Conservation (phyloP, 768 basidiomycete genomes). For the Suillus variegatus region DNA sequence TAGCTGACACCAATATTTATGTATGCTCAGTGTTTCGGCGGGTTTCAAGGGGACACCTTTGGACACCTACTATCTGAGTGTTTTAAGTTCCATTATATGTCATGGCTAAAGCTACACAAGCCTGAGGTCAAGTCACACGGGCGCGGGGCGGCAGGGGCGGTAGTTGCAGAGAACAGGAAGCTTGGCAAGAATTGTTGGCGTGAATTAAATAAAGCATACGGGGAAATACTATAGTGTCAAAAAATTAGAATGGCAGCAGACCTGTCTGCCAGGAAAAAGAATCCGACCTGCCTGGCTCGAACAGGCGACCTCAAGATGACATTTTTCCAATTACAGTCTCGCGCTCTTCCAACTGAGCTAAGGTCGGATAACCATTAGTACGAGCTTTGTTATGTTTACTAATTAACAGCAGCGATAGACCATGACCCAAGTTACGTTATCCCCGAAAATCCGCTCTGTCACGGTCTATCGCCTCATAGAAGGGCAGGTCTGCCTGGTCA, state of each 20-base stretch:
- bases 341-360: conserved; percentile 57
- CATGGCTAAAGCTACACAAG: background rate
- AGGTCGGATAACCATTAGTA: conserved; percentile 29
- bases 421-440: too few species aligned
- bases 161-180: background rate
- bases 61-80: background rate
- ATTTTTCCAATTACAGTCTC: conserved; percentile 43
- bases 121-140: background rate
- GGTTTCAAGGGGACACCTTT: background rate
- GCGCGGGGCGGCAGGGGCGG: too few species aligned
- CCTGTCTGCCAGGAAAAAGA: conserved; percentile 10
- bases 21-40: background rate
- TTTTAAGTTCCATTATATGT: background rate
- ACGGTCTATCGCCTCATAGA: too few species aligned
- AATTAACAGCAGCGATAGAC: background rate
- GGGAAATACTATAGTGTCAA: background rate
- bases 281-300: conserved; percentile 63
- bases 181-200: background rate
- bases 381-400: background rate
- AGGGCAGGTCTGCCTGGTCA: too few species aligned
- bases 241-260: background rate
- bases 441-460: too few species aligned
- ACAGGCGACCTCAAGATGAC: conserved; percentile 60
- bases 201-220: background rate
- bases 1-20: background rate